phyloP scores from a whole-genome alignment of 228 moss, liverwort and hornwort species.

The Sphagnum fallax region DNA sequence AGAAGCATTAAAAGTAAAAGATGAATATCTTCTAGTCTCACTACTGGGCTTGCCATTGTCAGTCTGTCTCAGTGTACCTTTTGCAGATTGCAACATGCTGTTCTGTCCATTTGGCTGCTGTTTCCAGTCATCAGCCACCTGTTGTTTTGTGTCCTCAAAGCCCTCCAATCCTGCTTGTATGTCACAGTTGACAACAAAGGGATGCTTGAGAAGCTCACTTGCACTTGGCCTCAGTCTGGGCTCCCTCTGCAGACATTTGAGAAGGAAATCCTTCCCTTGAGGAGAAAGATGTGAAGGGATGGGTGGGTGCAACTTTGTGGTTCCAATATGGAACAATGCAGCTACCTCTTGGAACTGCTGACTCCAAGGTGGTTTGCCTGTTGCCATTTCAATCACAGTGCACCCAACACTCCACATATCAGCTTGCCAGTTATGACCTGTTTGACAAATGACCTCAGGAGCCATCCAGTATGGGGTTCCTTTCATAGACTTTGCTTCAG shows the following conservation, averaged over 20 bases:
- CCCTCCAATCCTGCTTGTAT: constrained; percentile 20
- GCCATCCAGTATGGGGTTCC: constrained; percentile 99
- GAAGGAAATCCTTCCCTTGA: constrained; percentile 69
- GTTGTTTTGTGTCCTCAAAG: constrained; percentile 26
- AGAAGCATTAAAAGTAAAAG: constrained; percentile 36
- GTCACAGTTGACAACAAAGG: constrained; percentile 44
- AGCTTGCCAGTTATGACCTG: constrained; percentile 96
- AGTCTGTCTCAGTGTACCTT: constrained; percentile 34
- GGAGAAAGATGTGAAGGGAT: constrained; percentile 84
- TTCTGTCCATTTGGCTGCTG: constrained; percentile 81
- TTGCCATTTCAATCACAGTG: constrained; percentile 98
- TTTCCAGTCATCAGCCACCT: constrained; percentile 49
- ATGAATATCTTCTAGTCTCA: constrained; percentile 7
- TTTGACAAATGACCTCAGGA: constrained; percentile 94
- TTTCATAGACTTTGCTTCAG: constrained; percentile 98
- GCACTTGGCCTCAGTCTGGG: constrained; percentile 78
- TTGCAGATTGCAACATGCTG: constrained; percentile 30
- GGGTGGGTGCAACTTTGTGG: constrained; percentile 90
- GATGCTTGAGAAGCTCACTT: constrained; percentile 68
- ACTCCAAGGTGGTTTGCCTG: constrained; percentile 96
- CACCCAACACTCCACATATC: constrained; percentile 98
- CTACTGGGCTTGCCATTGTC: constrained; percentile 10
- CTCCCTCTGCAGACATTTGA: constrained; percentile 85
- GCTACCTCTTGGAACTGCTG: constrained; percentile 97
- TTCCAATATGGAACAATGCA: constrained; percentile 91